phyloP scores from a whole-genome alignment of 2,329 filamentous ascomycete species.

The Aureobasidium sp. region DNA sequence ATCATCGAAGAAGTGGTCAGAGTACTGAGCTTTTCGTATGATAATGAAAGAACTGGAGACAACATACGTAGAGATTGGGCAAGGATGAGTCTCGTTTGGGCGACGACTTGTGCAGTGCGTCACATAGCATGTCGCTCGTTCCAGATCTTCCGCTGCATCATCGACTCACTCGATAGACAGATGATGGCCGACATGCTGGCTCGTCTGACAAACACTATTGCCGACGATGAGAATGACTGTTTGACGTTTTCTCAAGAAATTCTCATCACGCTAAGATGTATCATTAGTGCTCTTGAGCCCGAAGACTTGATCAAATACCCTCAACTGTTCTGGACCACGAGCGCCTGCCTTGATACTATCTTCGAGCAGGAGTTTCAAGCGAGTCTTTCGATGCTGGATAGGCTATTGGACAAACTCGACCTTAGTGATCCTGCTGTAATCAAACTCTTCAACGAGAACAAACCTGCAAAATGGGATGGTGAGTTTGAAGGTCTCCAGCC shows the following conservation, averaged over 20 bases:
- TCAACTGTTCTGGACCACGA: constrained; percentile 96
- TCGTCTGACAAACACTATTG: constrained; percentile 89
- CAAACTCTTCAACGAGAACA: constrained; percentile 63
- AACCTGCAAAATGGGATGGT: constrained; percentile 82
- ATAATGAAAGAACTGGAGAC: constrained; percentile 26
- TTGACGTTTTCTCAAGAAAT: constrained; percentile 98
- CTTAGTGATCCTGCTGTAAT: constrained; percentile 62
- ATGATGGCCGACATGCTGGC: constrained; percentile 98
- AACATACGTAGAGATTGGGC: constrained; percentile 88
- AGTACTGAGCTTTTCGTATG: constrained; percentile 77
- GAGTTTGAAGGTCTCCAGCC: constrained; percentile 78
- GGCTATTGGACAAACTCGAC: constrained; percentile 75
- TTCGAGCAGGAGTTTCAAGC: constrained; percentile 94
- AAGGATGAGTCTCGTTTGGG: constrained; percentile 84
- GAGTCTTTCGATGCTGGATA: constrained; percentile 82
- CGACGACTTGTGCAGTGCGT: constrained; percentile 88
- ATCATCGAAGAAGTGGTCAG: constrained; percentile 74
- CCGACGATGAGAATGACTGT: constrained; percentile 86
- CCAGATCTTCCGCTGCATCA: constrained; percentile 90
- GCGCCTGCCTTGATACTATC: constrained; percentile 91
- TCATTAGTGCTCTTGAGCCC: constrained; percentile 75
- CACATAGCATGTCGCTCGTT: constrained; percentile 96
- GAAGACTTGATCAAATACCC: constrained; percentile 80
- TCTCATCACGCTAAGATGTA: constrained; percentile 81
- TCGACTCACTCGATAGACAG: constrained; percentile 78